phyloP scores from a whole-genome alignment of 768 basidiomycete genomes.

The Boletus tomentosulus region DNA sequence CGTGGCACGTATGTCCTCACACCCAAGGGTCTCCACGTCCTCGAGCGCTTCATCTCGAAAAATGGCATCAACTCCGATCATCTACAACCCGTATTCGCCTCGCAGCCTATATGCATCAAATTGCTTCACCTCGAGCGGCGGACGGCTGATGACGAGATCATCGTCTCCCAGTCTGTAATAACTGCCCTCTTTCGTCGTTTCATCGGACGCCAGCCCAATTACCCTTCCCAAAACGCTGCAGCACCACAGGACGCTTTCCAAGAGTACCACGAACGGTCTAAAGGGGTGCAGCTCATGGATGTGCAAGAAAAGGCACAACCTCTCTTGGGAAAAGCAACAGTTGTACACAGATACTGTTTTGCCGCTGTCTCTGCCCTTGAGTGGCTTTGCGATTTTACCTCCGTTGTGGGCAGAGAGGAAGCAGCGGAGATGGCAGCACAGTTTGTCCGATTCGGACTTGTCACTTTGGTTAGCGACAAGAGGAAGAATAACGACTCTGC shows the following conservation, averaged over 20 bases:
- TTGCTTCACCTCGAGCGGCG: constrained; percentile 94
- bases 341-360: constrained; percentile 69
- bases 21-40: constrained; percentile 95
- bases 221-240: constrained; percentile 43
- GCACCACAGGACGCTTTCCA: constrained; percentile 57
- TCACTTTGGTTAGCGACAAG: constrained; percentile 85
- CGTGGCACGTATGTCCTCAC: constrained; percentile 94
- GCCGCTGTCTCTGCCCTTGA: constrained; percentile 84
- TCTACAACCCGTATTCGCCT: constrained; percentile 81
- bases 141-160: constrained; percentile 92
- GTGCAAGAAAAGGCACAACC: constrained; percentile 63
- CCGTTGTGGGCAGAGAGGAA: constrained; percentile 92
- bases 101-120: constrained; percentile 96
- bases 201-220: constrained; percentile 82
- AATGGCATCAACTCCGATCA: constrained; percentile 97
- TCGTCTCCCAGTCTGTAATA: constrained; percentile 90
- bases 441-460: constrained; percentile 92
- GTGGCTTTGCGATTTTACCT: constrained; percentile 97
- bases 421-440: constrained; percentile 98
- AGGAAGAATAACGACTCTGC: constrained; percentile 88
- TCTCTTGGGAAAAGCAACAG: constrained; percentile 41
- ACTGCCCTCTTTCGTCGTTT: constrained; percentile 96
- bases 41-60: constrained; percentile 99
- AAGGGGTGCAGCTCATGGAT: constrained; percentile 68
- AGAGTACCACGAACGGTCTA: constrained; percentile 76